A percentile compares a stretch with the other conserved stretches of the same genome.
phyloP scores from a whole-genome alignment of 345 rosid species.

The Sapria himalayana region DNA sequence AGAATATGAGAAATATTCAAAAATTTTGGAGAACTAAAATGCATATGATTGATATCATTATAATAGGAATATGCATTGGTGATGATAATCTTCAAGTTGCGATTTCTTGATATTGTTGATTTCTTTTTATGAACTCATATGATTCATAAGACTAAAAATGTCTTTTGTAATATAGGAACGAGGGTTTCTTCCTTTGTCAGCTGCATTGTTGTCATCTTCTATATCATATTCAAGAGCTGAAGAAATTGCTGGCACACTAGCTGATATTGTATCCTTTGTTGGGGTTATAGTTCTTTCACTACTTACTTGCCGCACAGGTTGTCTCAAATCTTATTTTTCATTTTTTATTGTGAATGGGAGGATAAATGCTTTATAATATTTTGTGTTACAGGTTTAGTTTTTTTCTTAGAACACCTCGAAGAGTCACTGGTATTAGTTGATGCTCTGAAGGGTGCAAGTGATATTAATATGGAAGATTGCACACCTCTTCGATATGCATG shows the following conservation, averaged over 20 bases:
- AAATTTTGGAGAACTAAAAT: too few species aligned
- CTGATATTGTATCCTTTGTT: slow-evolving; percentile 48
- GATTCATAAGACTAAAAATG: slow-evolving; percentile 12
- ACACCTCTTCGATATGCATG: slow-evolving; percentile 81
- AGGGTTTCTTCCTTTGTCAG: slow-evolving; percentile 91
- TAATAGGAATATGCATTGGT: too few species aligned
- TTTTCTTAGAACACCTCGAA: slow-evolving; percentile 60
- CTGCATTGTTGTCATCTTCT: slow-evolving; percentile 68
- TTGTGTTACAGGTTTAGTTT: slow-evolving; percentile 50
- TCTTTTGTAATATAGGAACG: slow-evolving; percentile 49
- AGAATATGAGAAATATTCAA: too few species aligned
- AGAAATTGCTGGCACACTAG: slow-evolving; percentile 22
- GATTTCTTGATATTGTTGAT: too few species aligned
- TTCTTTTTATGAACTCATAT: too few species aligned
- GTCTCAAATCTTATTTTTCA: slow-evolving; percentile 4
- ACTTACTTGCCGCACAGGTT: slow-evolving; percentile 71
- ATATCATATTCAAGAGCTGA: slow-evolving; percentile 35
- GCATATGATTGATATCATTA: too few species aligned
- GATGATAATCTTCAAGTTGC: too few species aligned
- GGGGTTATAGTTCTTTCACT: slow-evolving; percentile 66
- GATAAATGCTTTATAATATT: slow-evolving; percentile 7
- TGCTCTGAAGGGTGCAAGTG: slow-evolving; percentile 40
- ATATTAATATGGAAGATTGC: slow-evolving; percentile 54
- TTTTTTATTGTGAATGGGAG: neutral
- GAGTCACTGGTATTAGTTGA: slow-evolving; percentile 47